phyloP scores from a whole-genome alignment of 2,329 filamentous ascomycete genomes.

The Epichloe aotearoae region DNA sequence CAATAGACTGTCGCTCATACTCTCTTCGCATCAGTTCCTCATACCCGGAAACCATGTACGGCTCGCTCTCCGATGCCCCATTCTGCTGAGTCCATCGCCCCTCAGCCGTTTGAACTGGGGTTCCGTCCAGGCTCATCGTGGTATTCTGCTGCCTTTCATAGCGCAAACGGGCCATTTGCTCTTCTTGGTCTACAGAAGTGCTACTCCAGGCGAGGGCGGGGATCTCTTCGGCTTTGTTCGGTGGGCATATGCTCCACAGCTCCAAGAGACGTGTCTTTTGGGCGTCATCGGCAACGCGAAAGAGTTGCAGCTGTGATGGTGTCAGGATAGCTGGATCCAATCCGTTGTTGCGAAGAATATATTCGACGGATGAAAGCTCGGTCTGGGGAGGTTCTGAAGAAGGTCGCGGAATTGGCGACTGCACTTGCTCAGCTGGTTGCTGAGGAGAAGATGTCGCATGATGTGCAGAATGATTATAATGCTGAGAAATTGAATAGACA shows the following conservation, averaged over 20 bases:
- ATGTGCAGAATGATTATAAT: slow-evolving; percentile 75
- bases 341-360: slow-evolving; percentile 49
- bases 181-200: slow-evolving; percentile 43
- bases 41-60: slow-evolving; percentile 77
- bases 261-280: slow-evolving; percentile 67
- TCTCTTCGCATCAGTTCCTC: slow-evolving; percentile 53
- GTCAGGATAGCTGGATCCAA: slow-evolving; percentile 59
- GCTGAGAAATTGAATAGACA: slow-evolving; percentile 63
- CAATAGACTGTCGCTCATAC: slow-evolving; percentile 32
- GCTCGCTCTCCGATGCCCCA: slow-evolving; percentile 44
- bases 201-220: slow-evolving; percentile 38
- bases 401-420: slow-evolving; percentile 27
- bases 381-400: slow-evolving; percentile 38
- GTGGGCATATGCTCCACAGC: slow-evolving; percentile 73
- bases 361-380: slow-evolving; percentile 38
- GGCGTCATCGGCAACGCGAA: slow-evolving; percentile 57
- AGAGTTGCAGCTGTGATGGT: slow-evolving; percentile 63
- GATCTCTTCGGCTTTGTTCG: slow-evolving; percentile 42
- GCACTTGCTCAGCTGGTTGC: slow-evolving; percentile 14
- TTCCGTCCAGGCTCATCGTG: slow-evolving; percentile 41
- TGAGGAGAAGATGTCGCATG: slow-evolving; percentile 22
- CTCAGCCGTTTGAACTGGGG: slow-evolving; percentile 36
- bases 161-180: slow-evolving; percentile 45
- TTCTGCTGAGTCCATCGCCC: slow-evolving; percentile 34
- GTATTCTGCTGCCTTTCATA: slow-evolving; percentile 36